These are phyloP conservation scores for Blepharisma japonicum DNA, from an alignment of 73 alveolate genomes.

Conservation along the genomic window DNA sequence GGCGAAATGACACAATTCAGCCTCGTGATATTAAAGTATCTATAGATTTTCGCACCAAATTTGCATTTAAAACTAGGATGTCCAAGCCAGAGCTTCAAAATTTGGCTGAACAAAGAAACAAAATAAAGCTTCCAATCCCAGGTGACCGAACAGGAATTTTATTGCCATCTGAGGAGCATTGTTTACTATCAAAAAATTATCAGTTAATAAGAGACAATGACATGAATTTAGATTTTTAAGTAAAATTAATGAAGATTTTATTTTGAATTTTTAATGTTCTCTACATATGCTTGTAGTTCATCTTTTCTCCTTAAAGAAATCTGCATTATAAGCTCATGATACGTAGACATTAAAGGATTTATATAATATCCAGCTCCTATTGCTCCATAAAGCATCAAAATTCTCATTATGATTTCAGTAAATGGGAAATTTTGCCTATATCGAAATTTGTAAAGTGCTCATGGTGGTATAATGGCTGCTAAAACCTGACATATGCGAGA, in stretches of 20 bases:
- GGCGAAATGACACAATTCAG: constrained; percentile 8
- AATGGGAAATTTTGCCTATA: no score
- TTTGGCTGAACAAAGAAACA: not conserved
- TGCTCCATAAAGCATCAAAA: no score
- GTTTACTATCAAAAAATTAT: constrained; percentile 3
- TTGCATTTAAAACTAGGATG: not conserved
- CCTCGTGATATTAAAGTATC: not conserved
- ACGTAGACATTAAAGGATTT: no score
- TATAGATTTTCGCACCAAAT: not conserved
- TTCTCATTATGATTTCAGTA: no score
- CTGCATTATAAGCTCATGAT: no score
- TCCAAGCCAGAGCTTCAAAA: not conserved
- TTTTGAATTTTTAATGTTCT: no score
- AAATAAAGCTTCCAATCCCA: constrained; percentile 1
- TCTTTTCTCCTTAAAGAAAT: no score
- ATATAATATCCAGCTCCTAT: no score
- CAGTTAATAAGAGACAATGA: not conserved
- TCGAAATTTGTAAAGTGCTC: no score
- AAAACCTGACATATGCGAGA: no score
- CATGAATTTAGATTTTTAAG: constrained; percentile 15
- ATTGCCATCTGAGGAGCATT: constrained; percentile 4
- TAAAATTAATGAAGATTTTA: not conserved
- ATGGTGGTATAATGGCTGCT: no score
- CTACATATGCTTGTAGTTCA: no score
- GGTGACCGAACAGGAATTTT: not conserved